Conservation (phyloP, 164 flowering plant genomes). For the Tinospora cordifolia region DNA sequence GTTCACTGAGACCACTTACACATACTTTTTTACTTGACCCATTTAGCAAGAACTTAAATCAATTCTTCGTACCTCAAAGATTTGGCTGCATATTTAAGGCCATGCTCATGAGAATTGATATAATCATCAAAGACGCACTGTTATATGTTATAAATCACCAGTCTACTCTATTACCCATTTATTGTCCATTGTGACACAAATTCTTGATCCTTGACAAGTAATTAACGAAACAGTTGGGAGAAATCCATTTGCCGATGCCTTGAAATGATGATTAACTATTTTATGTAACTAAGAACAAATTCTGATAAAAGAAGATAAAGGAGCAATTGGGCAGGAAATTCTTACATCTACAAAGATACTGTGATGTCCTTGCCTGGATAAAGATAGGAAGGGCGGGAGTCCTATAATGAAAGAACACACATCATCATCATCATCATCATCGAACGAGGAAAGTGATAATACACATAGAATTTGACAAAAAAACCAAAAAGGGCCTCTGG, state of each 20-base stretch:
- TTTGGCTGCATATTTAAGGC: no score
- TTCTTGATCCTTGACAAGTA: no score
- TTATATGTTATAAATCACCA: no score
- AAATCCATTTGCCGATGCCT: neutral
- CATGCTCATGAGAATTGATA: no score
- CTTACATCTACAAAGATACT: slow-evolving; percentile 16
- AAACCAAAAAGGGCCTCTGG: neutral
- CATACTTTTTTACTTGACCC: no score
- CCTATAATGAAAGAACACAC: slow-evolving; percentile 7
- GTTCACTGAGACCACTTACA: no score
- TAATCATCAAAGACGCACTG: no score
- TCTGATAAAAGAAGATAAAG: neutral
- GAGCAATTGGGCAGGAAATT: neutral
- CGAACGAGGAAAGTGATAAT: no score
- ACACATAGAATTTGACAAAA: neutral
- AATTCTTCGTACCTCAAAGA: no score
- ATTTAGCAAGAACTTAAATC: no score
- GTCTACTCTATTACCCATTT: no score
- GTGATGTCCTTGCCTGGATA: slow-evolving; percentile 11
- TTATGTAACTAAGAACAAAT: neutral
- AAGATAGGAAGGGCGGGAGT: slow-evolving; percentile 6
- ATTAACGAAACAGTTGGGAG: neutral
- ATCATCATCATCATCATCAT: neutral
- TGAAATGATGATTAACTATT: neutral
- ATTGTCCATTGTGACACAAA: no score